A percentile compares a stretch with the other conserved stretches of the same genome.
Evolutionary conservation across 2,329 filamentous ascomycete species (phyloP).

Genomic region (Neopestalotiopsis sp.): DNA sequence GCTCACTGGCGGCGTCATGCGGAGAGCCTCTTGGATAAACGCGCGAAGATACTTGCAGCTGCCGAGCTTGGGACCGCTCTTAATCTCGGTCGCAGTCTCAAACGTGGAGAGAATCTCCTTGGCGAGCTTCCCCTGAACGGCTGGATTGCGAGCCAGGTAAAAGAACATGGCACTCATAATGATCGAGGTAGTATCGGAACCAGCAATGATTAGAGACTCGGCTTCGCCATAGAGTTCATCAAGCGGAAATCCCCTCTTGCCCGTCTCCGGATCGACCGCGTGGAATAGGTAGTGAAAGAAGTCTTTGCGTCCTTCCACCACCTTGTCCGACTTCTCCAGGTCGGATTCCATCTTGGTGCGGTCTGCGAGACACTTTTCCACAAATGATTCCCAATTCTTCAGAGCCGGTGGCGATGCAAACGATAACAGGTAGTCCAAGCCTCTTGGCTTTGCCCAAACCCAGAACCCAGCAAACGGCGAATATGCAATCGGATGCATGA

Average conservation of each 20-base stretch:
- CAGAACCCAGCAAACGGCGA: constrained; percentile 11
- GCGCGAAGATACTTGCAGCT: constrained; percentile 22
- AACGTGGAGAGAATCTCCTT: constrained; percentile 16
- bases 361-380: constrained; percentile 11
- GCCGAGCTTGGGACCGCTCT: background rate
- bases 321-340: background rate
- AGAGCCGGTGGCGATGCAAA: background rate
- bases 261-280: background rate
- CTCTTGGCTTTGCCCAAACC: constrained; percentile 1
- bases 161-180: constrained; percentile 14
- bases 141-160: constrained; percentile 17
- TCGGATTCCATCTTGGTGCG: constrained; percentile 1
- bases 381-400: constrained; percentile 12
- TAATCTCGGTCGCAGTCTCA: constrained; percentile 12
- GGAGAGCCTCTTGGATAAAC: constrained; percentile 24
- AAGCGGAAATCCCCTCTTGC: background rate
- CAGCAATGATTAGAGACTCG: constrained; percentile 9
- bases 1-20: constrained; percentile 20
- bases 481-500: constrained; percentile 12
- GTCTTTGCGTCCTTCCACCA: constrained; percentile 1
- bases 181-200: constrained; percentile 14
- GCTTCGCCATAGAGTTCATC: constrained; percentile 10
- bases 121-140: constrained; percentile 11
- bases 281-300: constrained; percentile 17
- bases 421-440: background rate